Evolutionary conservation across 345 rosid species (phyloP).

Genomic region (Hibiscus trionum): DNA sequence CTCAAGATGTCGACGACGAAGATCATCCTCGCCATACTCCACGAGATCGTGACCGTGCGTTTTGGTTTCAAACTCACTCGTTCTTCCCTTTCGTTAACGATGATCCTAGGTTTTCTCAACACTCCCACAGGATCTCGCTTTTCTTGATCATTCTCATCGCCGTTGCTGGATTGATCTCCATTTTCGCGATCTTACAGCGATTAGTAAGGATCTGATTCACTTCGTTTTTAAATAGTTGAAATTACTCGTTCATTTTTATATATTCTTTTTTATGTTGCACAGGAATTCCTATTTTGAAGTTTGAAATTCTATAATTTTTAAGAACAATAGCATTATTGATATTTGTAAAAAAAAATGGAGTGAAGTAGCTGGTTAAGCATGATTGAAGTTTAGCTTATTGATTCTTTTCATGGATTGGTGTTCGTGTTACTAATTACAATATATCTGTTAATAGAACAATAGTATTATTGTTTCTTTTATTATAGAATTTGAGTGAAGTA

Average conservation of each 20-base stretch:
- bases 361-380: neutral
- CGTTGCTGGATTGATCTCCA: conserved; percentile 58
- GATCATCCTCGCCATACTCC: conserved; percentile 46
- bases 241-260: neutral
- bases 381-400: too few relatives aligned
- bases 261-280: too few relatives aligned
- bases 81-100: conserved; percentile 50
- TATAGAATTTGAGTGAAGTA: neutral
- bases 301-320: too few relatives aligned
- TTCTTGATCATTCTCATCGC: conserved; percentile 38
- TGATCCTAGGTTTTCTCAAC: conserved; percentile 71
- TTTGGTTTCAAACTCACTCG: conserved; percentile 41
- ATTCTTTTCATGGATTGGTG: too few relatives aligned
- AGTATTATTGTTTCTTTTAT: too few relatives aligned
- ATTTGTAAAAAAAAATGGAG: neutral
- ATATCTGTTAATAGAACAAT: too few relatives aligned
- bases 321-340: too few relatives aligned
- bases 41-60: conserved; percentile 79
- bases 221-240: neutral
- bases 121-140: conserved; percentile 46
- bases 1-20: conserved; percentile 39
- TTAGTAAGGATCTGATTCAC: conserved; percentile 38
- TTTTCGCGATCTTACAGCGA: conserved; percentile 55
- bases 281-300: too few relatives aligned
- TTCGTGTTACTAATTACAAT: too few relatives aligned